phyloP scores from a whole-genome alignment of 2,329 filamentous ascomycete genomes.

The Metarhizium sp. region DNA sequence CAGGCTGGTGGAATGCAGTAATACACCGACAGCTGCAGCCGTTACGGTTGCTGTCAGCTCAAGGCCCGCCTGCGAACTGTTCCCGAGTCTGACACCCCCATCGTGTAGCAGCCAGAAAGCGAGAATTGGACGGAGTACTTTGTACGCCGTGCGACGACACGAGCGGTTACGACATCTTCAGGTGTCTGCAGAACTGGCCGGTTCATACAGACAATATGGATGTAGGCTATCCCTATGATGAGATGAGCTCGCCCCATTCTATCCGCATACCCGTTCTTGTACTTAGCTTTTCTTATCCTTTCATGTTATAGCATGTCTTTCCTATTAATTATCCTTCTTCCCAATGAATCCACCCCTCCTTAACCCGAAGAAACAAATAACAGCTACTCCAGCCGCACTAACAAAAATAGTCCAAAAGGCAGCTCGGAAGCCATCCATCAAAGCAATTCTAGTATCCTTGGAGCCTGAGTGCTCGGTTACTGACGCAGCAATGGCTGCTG shows the following conservation, averaged over 20 bases:
- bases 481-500: constrained; percentile 36
- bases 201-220: too few relatives aligned
- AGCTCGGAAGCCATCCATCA: constrained; percentile 31
- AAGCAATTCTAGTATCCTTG: constrained; percentile 24
- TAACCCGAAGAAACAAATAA: constrained; percentile 25
- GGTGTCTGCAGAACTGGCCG: too few relatives aligned
- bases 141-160: neutral
- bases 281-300: too few relatives aligned
- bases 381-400: constrained; percentile 25
- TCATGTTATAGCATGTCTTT: constrained; percentile 17
- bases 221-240: too few relatives aligned
- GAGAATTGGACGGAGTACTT: neutral
- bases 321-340: constrained; percentile 16
- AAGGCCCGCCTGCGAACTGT: neutral
- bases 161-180: too few relatives aligned
- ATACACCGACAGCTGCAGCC: neutral
- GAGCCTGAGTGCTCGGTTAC: constrained; percentile 28
- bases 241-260: too few relatives aligned
- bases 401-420: constrained; percentile 45
- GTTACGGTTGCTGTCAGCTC: neutral
- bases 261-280: too few relatives aligned
- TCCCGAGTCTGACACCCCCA: neutral
- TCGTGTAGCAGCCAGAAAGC: neutral
- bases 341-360: constrained; percentile 33
- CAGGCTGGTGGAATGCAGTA: neutral